These are phyloP conservation scores for Syzygium jambos DNA, from an alignment of 345 rosid species.

Conservation along the genomic window DNA sequence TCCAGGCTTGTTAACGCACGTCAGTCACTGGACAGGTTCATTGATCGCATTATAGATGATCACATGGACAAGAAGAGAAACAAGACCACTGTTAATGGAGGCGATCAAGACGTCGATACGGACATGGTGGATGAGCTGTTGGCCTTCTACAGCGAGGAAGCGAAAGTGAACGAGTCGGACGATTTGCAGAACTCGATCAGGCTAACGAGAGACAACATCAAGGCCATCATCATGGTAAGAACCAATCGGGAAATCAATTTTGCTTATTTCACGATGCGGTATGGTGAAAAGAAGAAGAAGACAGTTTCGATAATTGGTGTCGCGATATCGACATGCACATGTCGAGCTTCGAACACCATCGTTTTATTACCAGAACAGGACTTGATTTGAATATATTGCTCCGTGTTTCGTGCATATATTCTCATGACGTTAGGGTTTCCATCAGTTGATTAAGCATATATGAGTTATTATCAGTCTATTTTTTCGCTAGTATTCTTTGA, in stretches of 20 bases:
- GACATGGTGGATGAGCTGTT: constrained; percentile 91
- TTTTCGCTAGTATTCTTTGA: background rate
- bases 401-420: background rate
- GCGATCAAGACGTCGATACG: constrained; percentile 19
- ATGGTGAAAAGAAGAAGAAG: too few relatives aligned
- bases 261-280: background rate
- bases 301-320: background rate
- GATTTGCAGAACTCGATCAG: constrained; percentile 39
- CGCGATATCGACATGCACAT: background rate
- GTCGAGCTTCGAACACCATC: background rate
- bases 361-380: background rate
- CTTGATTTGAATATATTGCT: background rate
- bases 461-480: background rate
- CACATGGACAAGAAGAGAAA: constrained; percentile 38
- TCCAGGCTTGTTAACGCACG: constrained; percentile 56
- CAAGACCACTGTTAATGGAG: background rate
- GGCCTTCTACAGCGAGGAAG: constrained; percentile 51
- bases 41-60: constrained; percentile 65
- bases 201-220: constrained; percentile 67
- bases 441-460: background rate
- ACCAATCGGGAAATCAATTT: background rate
- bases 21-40: constrained; percentile 49
- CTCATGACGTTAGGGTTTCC: background rate
- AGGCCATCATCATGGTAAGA: constrained; percentile 90
- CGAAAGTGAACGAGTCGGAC: constrained; percentile 12